These are phyloP conservation scores for Torulaspora franciscae DNA, from an alignment of 805 yeast species.

Conservation along the genomic window DNA sequence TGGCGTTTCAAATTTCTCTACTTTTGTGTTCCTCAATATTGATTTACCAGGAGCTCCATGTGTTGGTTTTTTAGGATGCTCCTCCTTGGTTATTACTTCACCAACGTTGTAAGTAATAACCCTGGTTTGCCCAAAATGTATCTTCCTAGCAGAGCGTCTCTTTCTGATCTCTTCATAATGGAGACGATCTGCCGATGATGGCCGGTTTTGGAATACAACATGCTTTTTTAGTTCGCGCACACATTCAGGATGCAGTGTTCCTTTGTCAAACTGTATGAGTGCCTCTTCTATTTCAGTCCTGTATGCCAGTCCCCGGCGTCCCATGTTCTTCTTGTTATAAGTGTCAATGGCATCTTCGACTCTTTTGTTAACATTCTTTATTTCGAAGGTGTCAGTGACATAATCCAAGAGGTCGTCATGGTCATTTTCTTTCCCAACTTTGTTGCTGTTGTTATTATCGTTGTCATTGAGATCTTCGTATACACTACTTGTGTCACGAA, in stretches of 20 bases:
- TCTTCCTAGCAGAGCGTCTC: slow-evolving; percentile 3
- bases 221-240: background rate
- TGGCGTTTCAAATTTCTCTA: slow-evolving; percentile 1
- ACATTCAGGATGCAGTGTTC: background rate
- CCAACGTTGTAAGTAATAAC: slow-evolving; percentile 3
- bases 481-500: background rate
- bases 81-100: background rate
- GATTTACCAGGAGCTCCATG: slow-evolving; percentile 1
- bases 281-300: background rate
- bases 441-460: background rate
- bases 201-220: slow-evolving; percentile 1
- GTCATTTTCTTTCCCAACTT: background rate
- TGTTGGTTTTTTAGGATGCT: background rate
- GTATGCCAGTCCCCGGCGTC: background rate
- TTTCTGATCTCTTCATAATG: slow-evolving; percentile 3
- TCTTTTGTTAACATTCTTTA: slow-evolving; percentile 4
- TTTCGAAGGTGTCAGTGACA: slow-evolving; percentile 5
- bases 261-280: background rate
- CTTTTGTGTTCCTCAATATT: background rate
- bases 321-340: background rate
- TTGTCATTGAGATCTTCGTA: background rate
- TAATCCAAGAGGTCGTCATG: slow-evolving; percentile 1
- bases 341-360: slow-evolving; percentile 7
- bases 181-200: slow-evolving; percentile 1
- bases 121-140: slow-evolving; percentile 8